These are phyloP conservation scores for Cystobasidium slooffiae DNA, from an alignment of 1,284 basidiomycete species.

Conservation along the genomic window DNA sequence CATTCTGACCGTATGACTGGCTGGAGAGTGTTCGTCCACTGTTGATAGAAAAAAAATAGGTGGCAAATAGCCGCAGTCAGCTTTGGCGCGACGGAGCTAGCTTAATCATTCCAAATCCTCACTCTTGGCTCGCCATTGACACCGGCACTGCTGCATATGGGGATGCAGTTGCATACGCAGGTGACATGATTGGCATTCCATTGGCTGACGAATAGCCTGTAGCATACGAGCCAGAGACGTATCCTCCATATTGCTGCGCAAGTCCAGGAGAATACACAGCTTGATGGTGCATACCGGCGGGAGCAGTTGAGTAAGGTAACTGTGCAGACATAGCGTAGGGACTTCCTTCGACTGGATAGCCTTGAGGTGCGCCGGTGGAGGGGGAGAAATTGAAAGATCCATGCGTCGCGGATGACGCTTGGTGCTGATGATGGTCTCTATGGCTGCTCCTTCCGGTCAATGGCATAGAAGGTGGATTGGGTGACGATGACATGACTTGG, in stretches of 20 bases:
- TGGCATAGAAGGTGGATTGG: conserved; percentile 17
- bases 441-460: background rate
- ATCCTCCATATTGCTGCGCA: conserved; percentile 21
- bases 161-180: conserved; percentile 3
- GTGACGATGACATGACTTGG: conserved; percentile 23
- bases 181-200: conserved; percentile 21
- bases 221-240: background rate
- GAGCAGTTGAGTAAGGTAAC: conserved; percentile 5
- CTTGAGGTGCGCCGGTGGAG: background rate
- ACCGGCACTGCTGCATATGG: conserved; percentile 10
- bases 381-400: conserved; percentile 23
- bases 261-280: conserved; percentile 21
- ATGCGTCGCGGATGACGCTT: conserved; percentile 8
- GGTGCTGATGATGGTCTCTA: background rate
- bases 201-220: conserved; percentile 17
- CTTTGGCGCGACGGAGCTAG: background rate
- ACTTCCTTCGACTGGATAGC: conserved; percentile 9
- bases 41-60: background rate
- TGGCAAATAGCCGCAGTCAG: background rate
- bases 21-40: conserved; percentile 2
- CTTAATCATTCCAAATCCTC: background rate
- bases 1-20: background rate
- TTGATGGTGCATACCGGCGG: conserved; percentile 13
- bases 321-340: conserved; percentile 15
- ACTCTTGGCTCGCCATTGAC: conserved; percentile 23